Percentiles rank a stretch among this genome's conserved stretches.
phyloP scores from a whole-genome alignment of 768 basidiomycete species.

The Rossbeevera mucosa region DNA sequence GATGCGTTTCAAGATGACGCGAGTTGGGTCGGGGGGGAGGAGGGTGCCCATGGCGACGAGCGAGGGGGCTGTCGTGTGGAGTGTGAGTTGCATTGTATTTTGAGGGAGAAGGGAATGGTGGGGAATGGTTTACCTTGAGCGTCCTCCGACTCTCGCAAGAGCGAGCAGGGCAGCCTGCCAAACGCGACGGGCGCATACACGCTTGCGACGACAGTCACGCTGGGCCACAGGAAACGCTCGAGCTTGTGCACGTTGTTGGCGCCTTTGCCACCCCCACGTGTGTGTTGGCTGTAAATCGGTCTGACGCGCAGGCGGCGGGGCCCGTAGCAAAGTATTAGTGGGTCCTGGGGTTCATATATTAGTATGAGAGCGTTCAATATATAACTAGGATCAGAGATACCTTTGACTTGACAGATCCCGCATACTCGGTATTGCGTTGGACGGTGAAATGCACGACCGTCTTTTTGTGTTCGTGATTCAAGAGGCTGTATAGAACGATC shows the following conservation, averaged over 20 bases:
- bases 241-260: slow-evolving; percentile 97
- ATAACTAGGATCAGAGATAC: no score
- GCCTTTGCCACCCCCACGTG: slow-evolving; percentile 84
- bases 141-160: slow-evolving; percentile 68
- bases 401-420: slow-evolving; percentile 86
- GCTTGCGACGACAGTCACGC: slow-evolving; percentile 77
- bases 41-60: slow-evolving; percentile 90
- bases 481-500: slow-evolving; percentile 70
- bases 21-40: slow-evolving; percentile 83
- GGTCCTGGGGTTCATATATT: no score
- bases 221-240: slow-evolving; percentile 84
- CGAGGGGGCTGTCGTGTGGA: slow-evolving; percentile 49
- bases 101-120: not conserved
- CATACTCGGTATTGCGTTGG: slow-evolving; percentile 93
- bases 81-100: not conserved
- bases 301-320: slow-evolving; percentile 80
- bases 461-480: slow-evolving; percentile 95
- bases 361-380: no score
- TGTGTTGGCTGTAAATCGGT: slow-evolving; percentile 91
- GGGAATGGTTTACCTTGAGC: slow-evolving; percentile 46
- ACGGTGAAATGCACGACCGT: slow-evolving; percentile 90
- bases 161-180: slow-evolving; percentile 69
- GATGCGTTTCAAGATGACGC: slow-evolving; percentile 90
- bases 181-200: slow-evolving; percentile 86
- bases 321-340: slow-evolving; percentile 83